These are phyloP conservation scores for Neurospora pannonica DNA, from an alignment of 495 filamentous ascomycete genomes.

Conservation along the genomic window DNA sequence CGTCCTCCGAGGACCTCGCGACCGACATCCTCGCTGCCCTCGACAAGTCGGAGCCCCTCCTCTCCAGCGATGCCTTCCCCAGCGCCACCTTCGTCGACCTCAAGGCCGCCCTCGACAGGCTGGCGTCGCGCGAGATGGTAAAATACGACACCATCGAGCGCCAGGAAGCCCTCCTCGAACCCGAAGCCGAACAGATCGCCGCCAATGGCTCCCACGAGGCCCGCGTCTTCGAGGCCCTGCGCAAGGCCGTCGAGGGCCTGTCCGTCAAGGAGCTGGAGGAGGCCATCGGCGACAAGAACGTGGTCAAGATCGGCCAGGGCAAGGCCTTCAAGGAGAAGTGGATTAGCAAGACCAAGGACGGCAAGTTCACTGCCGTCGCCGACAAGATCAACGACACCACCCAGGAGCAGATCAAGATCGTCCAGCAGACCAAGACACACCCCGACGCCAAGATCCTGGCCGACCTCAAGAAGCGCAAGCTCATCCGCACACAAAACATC, in stretches of 20 bases:
- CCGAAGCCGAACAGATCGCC: slow-evolving; percentile 69
- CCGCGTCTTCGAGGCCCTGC: slow-evolving; percentile 82
- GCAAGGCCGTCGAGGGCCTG: slow-evolving; percentile 65
- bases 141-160: slow-evolving; percentile 70
- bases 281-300: slow-evolving; percentile 69
- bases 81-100: slow-evolving; percentile 56
- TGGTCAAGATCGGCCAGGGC: slow-evolving; percentile 82
- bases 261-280: slow-evolving; percentile 68
- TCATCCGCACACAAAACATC: slow-evolving; percentile 72
- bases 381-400: slow-evolving; percentile 71
- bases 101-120: slow-evolving; percentile 79
- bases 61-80: slow-evolving; percentile 71
- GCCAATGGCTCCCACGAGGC: slow-evolving; percentile 88
- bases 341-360: slow-evolving; percentile 81
- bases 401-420: slow-evolving; percentile 57
- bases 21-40: slow-evolving; percentile 57
- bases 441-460: slow-evolving; percentile 60
- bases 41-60: slow-evolving; percentile 50
- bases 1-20: slow-evolving; percentile 44
- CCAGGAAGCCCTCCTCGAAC: slow-evolving; percentile 68
- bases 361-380: slow-evolving; percentile 28
- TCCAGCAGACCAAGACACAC: slow-evolving; percentile 58
- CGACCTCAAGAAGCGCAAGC: slow-evolving; percentile 83
- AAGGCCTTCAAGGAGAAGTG: slow-evolving; percentile 95
- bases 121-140: slow-evolving; percentile 77